These are phyloP conservation scores for Aphanomyces astaci DNA, from an alignment of 352 stramenopile genomes.

Conservation along the genomic window DNA sequence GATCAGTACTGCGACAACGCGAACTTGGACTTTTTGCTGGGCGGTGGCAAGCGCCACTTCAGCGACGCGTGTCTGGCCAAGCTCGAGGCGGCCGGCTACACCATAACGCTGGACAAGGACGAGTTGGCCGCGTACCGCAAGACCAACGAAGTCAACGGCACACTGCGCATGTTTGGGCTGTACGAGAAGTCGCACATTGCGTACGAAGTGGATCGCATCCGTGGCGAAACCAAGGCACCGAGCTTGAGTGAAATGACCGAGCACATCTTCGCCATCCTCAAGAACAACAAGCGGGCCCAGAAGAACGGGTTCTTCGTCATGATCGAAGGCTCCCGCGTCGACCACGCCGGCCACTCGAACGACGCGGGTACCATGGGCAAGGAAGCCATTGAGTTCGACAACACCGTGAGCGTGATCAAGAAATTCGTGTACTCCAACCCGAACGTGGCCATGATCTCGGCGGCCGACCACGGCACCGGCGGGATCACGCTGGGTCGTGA, in stretches of 20 bases:
- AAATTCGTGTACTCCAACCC: constrained; percentile 40
- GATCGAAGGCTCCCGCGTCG: constrained; percentile 65
- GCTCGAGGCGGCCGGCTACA: constrained; percentile 38
- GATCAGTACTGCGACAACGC: constrained; percentile 57
- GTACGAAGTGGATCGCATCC: constrained; percentile 54
- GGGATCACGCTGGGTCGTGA: constrained; percentile 48
- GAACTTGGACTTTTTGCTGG: constrained; percentile 57
- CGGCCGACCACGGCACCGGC: constrained; percentile 55
- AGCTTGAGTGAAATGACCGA: constrained; percentile 59
- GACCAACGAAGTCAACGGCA: constrained; percentile 37
- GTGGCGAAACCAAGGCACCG: constrained; percentile 35
- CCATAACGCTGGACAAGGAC: constrained; percentile 43
- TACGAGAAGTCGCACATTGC: constrained; percentile 53
- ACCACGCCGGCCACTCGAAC: constrained; percentile 59
- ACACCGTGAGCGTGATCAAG: constrained; percentile 54
- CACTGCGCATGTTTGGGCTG: constrained; percentile 48
- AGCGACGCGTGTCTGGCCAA: constrained; percentile 41
- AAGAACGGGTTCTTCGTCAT: constrained; percentile 72
- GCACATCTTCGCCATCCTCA: constrained; percentile 44
- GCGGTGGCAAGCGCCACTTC: constrained; percentile 45
- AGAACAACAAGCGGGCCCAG: constrained; percentile 59
- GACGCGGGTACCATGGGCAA: constrained; percentile 58
- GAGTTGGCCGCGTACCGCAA: constrained; percentile 46
- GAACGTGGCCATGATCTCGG: constrained; percentile 51
- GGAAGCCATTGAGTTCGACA: constrained; percentile 61